Conservation (phyloP, 2,329 filamentous ascomycete species). For the Colletotrichum sojae region DNA sequence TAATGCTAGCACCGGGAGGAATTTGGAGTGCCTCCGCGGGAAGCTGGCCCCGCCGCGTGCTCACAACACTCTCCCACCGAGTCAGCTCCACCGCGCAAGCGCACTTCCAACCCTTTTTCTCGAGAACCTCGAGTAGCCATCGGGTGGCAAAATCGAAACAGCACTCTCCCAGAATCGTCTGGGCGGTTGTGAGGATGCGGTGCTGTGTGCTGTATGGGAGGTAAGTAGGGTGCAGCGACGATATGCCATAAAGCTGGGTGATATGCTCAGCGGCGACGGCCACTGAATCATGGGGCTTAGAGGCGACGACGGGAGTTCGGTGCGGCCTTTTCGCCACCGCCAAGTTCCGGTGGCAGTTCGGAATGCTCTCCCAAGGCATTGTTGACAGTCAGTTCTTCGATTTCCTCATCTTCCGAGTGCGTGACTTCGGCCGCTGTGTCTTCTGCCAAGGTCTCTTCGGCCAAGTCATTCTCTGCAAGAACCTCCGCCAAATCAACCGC, state of each 20-base stretch:
- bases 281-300: no score
- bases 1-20: constrained; percentile 34
- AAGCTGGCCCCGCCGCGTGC: constrained; percentile 44
- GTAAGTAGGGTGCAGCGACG: constrained; percentile 49
- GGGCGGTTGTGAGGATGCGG: constrained; percentile 51
- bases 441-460: no score
- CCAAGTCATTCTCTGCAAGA: no score
- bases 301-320: not conserved
- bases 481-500: no score
- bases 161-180: constrained; percentile 54
- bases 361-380: accelerated
- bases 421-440: no score
- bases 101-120: constrained; percentile 49
- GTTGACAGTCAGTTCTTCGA: no score
- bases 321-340: no score
- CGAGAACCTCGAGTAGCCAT: constrained; percentile 48
- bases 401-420: no score
- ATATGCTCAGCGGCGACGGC: no score
- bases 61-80: constrained; percentile 49
- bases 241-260: not conserved
- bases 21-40: constrained; percentile 30
- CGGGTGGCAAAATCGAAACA: constrained; percentile 56
- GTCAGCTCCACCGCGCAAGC: constrained; percentile 54
- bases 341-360: no score
- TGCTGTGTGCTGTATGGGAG: constrained; percentile 54